Percentiles rank a stretch among this genome's conserved stretches.
These are phyloP conservation scores for Mucor lusitanicus DNA, from an alignment of 371 early-diverging fungal genomes.

Conservation along the genomic window DNA sequence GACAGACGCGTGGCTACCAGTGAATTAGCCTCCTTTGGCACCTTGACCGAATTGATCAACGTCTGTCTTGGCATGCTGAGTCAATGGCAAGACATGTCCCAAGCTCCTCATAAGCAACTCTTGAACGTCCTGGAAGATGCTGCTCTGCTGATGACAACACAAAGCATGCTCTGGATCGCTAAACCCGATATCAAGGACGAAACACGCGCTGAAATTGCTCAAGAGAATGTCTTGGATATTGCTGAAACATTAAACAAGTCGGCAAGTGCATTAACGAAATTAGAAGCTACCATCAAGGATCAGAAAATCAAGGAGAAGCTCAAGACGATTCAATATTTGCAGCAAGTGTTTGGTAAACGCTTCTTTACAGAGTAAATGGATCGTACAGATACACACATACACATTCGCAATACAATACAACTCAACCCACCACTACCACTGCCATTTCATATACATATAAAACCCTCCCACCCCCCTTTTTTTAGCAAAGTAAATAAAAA, in stretches of 20 bases:
- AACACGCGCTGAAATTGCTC: constrained; percentile 25
- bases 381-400: not conserved
- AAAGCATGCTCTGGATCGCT: constrained; percentile 34
- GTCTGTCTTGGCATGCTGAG: constrained; percentile 22
- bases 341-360: not conserved
- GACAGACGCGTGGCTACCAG: constrained; percentile 15
- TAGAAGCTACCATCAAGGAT: not conserved
- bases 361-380: not conserved
- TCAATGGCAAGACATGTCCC: constrained; percentile 19
- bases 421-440: not conserved
- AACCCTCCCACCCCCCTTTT: not conserved
- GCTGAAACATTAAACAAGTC: constrained; percentile 21
- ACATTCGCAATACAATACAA: not conserved
- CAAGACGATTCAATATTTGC: not conserved
- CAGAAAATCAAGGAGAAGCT: not conserved
- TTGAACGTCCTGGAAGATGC: constrained; percentile 32
- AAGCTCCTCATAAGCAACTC: not conserved
- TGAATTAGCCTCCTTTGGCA: constrained; percentile 34
- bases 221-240: constrained; percentile 33
- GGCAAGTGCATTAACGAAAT: constrained; percentile 10
- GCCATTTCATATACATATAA: not conserved
- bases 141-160: constrained; percentile 29
- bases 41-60: constrained; percentile 35
- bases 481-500: not conserved
- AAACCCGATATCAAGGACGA: constrained; percentile 34